phyloP scores from a whole-genome alignment of 805 yeast genomes.

The Starmera caribaea region DNA sequence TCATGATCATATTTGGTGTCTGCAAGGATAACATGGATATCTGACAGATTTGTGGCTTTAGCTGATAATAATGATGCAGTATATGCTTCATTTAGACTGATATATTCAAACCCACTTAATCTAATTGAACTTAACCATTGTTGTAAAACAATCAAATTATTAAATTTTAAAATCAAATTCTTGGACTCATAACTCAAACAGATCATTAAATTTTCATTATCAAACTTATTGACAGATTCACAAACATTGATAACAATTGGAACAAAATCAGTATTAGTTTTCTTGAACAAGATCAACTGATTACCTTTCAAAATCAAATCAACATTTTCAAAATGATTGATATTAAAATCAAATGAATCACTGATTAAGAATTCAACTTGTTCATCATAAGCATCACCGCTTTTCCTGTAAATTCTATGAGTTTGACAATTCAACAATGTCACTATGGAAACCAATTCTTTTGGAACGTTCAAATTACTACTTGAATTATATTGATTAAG shows the following conservation, averaged over 20 bases:
- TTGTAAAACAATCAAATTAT: constrained; percentile 4
- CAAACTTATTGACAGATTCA: constrained; percentile 24
- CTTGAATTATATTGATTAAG: not conserved
- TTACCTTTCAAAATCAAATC: constrained; percentile 34
- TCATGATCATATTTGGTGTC: constrained; percentile 35
- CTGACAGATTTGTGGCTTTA: constrained; percentile 47
- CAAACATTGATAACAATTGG: constrained; percentile 30
- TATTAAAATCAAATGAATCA: constrained; percentile 21
- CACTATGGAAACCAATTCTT: constrained; percentile 63
- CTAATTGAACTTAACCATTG: constrained; percentile 40
- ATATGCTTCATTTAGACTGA: constrained; percentile 48
- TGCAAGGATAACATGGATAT: constrained; percentile 47
- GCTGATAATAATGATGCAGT: constrained; percentile 55
- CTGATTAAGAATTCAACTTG: constrained; percentile 27
- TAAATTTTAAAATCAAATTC: constrained; percentile 11
- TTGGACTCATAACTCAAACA: not conserved
- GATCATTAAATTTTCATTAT: no score
- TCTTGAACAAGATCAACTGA: constrained; percentile 39
- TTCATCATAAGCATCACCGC: constrained; percentile 5
- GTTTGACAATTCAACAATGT: constrained; percentile 65
- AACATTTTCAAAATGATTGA: constrained; percentile 1
- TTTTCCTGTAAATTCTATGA: constrained; percentile 42
- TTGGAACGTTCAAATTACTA: constrained; percentile 26
- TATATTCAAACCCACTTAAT: constrained; percentile 47
- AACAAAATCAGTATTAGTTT: constrained; percentile 14